Evolutionary conservation across 2,329 filamentous ascomycete species (phyloP).

Genomic region (Colletotrichum musicola): DNA sequence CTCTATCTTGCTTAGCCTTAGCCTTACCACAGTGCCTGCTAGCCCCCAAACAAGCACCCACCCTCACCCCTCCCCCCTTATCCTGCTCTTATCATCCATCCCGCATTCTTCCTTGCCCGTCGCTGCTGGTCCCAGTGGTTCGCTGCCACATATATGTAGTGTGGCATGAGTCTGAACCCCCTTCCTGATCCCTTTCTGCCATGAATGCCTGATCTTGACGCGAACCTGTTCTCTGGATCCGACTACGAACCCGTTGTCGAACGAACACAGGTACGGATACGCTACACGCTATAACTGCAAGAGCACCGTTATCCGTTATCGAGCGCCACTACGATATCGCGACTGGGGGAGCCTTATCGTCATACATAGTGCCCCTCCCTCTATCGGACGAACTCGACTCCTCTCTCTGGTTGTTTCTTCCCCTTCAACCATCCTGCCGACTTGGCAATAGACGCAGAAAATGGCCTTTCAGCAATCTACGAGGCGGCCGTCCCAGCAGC

Average conservation of each 20-base stretch:
- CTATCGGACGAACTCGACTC: conserved; percentile 28
- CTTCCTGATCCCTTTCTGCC: background rate
- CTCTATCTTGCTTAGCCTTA: conserved; percentile 14
- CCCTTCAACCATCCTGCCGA: conserved; percentile 6
- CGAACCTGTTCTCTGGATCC: conserved; percentile 4
- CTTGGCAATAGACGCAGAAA: conserved; percentile 28
- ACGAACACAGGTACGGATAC: conserved; percentile 6
- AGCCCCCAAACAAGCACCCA: conserved; percentile 8
- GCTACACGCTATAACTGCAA: conserved; percentile 10
- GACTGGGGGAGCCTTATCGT: conserved; percentile 35
- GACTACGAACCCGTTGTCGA: conserved; percentile 22
- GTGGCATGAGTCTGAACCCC: conserved; percentile 22
- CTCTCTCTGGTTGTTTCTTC: conserved; percentile 17
- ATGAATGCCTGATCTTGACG: conserved; percentile 7
- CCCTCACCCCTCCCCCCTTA: conserved; percentile 27
- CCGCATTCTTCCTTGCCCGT: conserved; percentile 36
- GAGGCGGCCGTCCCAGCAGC: conserved; percentile 61
- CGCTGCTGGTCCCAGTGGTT: conserved; percentile 35
- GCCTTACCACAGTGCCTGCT: background rate
- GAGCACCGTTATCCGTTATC: conserved; percentile 15
- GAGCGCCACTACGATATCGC: conserved; percentile 33
- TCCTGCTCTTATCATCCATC: conserved; percentile 37
- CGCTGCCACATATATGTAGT: conserved; percentile 38
- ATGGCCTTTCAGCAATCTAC: conserved; percentile 74
- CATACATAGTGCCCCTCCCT: conserved; percentile 14